Percentiles rank a stretch among this genome's conserved stretches.
phyloP scores from a whole-genome alignment of 257 asterid genomes.

The Vinca minor region DNA sequence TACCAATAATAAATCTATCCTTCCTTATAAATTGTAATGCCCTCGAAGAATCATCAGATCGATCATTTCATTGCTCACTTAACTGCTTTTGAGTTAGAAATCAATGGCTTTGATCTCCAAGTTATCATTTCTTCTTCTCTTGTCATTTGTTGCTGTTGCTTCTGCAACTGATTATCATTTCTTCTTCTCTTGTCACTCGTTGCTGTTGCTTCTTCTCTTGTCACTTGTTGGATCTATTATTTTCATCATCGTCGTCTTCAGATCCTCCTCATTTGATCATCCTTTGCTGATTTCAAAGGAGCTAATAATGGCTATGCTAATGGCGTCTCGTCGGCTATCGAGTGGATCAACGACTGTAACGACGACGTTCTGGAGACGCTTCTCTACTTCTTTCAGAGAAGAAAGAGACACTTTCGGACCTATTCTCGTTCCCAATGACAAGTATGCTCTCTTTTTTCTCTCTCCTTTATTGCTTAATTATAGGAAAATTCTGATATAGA shows the following conservation, averaged over 20 bases:
- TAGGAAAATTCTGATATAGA: too few species aligned
- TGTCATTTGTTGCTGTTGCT: not conserved
- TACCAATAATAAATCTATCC: too few species aligned
- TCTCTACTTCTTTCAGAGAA: conserved; percentile 64
- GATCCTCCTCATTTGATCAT: too few species aligned
- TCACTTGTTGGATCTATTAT: too few species aligned
- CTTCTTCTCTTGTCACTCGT: too few species aligned
- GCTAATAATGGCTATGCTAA: conserved; percentile 43
- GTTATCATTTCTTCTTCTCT: not conserved
- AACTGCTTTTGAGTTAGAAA: too few species aligned
- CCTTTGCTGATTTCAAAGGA: not conserved
- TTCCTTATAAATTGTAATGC: too few species aligned
- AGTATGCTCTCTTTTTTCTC: conserved; percentile 28
- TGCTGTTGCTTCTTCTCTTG: too few species aligned
- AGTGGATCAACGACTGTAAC: conserved; percentile 29
- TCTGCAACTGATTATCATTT: conserved; percentile 5
- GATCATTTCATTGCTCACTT: not conserved
- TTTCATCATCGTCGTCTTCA: not conserved
- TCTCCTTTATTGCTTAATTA: not conserved
- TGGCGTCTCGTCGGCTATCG: conserved; percentile 51
- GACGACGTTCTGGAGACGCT: conserved; percentile 39
- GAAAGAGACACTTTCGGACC: conserved; percentile 93
- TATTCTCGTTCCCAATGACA: conserved; percentile 75
- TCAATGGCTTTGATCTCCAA: conserved; percentile 1
- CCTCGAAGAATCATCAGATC: too few species aligned